Conservation (phyloP, 352 stramenopile species). For the Blastocystis hominis region DNA sequence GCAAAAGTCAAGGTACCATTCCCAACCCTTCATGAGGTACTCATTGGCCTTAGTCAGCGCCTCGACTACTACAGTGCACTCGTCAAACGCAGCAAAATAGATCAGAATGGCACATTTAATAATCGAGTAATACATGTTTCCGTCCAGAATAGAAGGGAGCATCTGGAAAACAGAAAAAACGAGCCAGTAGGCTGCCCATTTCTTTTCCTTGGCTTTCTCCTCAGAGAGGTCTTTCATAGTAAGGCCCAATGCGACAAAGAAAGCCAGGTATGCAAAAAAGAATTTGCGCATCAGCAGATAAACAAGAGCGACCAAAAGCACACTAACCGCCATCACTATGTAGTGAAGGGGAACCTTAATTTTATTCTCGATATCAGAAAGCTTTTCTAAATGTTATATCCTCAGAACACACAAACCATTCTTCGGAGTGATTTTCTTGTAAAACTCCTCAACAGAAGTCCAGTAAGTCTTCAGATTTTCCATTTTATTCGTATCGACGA, state of each 20-base stretch:
- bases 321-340: conserved; percentile 20
- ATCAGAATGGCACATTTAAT: conserved; percentile 11
- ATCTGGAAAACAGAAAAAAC: conserved; percentile 13
- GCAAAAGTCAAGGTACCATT: neutral
- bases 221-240: neutral
- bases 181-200: conserved; percentile 31
- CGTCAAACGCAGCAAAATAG: conserved; percentile 36
- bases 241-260: neutral
- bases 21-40: neutral
- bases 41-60: neutral
- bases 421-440: conserved; percentile 24
- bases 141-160: conserved; percentile 1
- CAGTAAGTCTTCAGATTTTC: conserved; percentile 42
- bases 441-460: conserved; percentile 16
- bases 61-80: neutral
- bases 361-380: neutral
- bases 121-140: conserved; percentile 26
- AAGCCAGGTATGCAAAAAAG: conserved; percentile 2
- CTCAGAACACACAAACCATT: neutral
- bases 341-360: conserved; percentile 14
- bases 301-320: neutral
- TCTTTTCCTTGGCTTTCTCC: conserved; percentile 47
- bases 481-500: conserved; percentile 42
- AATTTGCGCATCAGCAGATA: neutral
- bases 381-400: neutral